A percentile compares a stretch with the other conserved stretches of the same genome.
Evolutionary conservation across 2,329 filamentous ascomycete genomes (phyloP).

Genomic region (Coniochaeta sp.): DNA sequence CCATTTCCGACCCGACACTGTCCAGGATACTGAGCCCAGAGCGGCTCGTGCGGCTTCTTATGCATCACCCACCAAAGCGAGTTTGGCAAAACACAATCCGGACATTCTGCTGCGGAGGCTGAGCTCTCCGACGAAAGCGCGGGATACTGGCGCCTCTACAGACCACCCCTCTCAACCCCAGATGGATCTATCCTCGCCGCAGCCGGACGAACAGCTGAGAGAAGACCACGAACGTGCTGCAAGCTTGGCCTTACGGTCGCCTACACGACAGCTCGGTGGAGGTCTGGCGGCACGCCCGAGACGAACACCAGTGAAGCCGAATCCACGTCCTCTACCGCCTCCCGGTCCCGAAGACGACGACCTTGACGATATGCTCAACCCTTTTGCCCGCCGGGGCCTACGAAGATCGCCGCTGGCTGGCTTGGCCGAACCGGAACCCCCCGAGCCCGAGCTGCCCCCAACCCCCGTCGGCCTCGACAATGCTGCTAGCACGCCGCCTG

Average conservation of each 20-base stretch:
- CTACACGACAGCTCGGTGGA: constrained; percentile 20
- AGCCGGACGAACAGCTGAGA: neutral
- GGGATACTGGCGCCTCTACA: neutral
- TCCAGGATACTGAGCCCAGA: neutral
- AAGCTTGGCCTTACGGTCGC: constrained; percentile 14
- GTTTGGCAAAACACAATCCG: constrained; percentile 53
- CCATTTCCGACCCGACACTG: constrained; percentile 13
- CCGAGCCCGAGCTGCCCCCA: constrained; percentile 59
- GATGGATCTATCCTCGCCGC: neutral
- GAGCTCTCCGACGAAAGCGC: constrained; percentile 4
- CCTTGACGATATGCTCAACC: constrained; percentile 34
- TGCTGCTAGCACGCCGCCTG: constrained; percentile 46
- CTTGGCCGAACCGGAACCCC: constrained; percentile 24
- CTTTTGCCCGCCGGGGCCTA: constrained; percentile 29
- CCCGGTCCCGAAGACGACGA: constrained; percentile 33
- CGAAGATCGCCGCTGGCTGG: constrained; percentile 28
- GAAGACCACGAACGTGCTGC: neutral
- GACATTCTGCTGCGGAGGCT: constrained; percentile 36
- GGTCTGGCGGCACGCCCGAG: constrained; percentile 27
- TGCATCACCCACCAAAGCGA: constrained; percentile 60
- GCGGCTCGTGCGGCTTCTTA: constrained; percentile 47
- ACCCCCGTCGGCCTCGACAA: constrained; percentile 46
- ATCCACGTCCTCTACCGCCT: constrained; percentile 39
- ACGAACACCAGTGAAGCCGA: constrained; percentile 34
- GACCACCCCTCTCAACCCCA: neutral